These are phyloP conservation scores for Pisolithus orientalis DNA, from an alignment of 768 basidiomycete genomes.

Conservation along the genomic window DNA sequence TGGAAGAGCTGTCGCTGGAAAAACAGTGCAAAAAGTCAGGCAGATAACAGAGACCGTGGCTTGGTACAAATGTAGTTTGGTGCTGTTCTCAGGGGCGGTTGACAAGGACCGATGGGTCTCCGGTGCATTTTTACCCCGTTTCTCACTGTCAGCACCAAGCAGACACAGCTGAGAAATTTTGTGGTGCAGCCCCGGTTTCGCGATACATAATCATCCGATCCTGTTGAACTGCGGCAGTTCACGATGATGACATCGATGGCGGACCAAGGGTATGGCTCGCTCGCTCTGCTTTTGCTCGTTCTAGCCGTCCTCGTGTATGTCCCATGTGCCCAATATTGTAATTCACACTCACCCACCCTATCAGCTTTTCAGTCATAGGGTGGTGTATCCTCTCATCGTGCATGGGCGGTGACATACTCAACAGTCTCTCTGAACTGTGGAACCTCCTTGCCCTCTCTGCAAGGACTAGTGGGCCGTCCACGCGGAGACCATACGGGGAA, in stretches of 20 bases:
- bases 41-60: too few relatives aligned
- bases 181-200: too few relatives aligned
- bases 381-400: slow-evolving; percentile 71
- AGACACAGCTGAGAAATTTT: too few relatives aligned
- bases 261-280: slow-evolving; percentile 22
- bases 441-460: slow-evolving; percentile 33
- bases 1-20: neutral
- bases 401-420: slow-evolving; percentile 46
- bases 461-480: slow-evolving; percentile 19
- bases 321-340: neutral
- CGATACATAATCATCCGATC: too few relatives aligned
- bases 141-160: too few relatives aligned
- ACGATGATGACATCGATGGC: slow-evolving; percentile 1
- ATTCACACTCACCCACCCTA: slow-evolving; percentile 1
- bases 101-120: too few relatives aligned
- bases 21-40: too few relatives aligned
- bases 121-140: too few relatives aligned
- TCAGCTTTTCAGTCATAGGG: slow-evolving; percentile 42
- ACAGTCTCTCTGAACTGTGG: slow-evolving; percentile 43
- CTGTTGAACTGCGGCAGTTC: neutral
- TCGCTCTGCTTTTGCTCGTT: slow-evolving; percentile 38
- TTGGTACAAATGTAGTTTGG: too few relatives aligned
- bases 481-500: slow-evolving; percentile 36
- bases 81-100: too few relatives aligned
- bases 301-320: slow-evolving; percentile 44